Evolutionary conservation across 2,329 filamentous ascomycete species (phyloP).

Genomic region (Fusarium denticulatum): DNA sequence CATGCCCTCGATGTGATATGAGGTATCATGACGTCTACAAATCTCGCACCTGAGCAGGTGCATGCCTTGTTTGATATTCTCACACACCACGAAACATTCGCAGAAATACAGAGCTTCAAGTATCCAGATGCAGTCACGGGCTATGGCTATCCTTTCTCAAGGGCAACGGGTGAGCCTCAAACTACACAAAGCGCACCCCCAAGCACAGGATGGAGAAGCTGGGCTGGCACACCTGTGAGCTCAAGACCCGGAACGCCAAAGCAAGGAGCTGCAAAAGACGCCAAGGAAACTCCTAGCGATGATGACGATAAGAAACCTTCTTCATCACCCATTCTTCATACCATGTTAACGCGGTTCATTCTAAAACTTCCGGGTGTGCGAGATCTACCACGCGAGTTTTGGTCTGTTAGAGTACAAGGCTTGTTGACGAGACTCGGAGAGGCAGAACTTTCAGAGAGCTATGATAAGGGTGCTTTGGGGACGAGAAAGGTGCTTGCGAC

Average conservation of each 20-base stretch:
- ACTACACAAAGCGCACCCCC: slow-evolving; percentile 13
- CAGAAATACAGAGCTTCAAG: slow-evolving; percentile 79
- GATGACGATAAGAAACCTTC: slow-evolving; percentile 48
- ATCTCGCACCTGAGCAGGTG: slow-evolving; percentile 54
- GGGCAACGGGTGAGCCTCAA: slow-evolving; percentile 27
- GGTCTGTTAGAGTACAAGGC: slow-evolving; percentile 68
- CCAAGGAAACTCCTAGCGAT: slow-evolving; percentile 5
- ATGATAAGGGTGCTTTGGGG: slow-evolving; percentile 80
- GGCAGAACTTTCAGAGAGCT: slow-evolving; percentile 80
- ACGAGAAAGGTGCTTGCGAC: slow-evolving; percentile 80
- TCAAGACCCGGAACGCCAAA: slow-evolving; percentile 44
- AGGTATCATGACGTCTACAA: slow-evolving; percentile 36
- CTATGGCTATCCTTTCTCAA: slow-evolving; percentile 76
- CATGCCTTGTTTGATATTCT: slow-evolving; percentile 68
- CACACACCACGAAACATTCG: slow-evolving; percentile 67
- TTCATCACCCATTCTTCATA: slow-evolving; percentile 73
- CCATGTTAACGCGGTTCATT: slow-evolving; percentile 71
- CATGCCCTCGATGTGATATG: slow-evolving; percentile 20
- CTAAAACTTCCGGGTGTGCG: slow-evolving; percentile 73
- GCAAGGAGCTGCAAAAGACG: slow-evolving; percentile 28
- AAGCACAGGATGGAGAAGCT: slow-evolving; percentile 30
- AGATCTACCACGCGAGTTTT: slow-evolving; percentile 71
- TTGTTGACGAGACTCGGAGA: slow-evolving; percentile 70
- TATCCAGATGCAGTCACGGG: slow-evolving; percentile 68
- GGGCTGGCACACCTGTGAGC: slow-evolving; percentile 37